Base-by-base conservation (phyloP, 202 grass and related monocot genomes). In the Hordeum pubiflorum region DNA sequence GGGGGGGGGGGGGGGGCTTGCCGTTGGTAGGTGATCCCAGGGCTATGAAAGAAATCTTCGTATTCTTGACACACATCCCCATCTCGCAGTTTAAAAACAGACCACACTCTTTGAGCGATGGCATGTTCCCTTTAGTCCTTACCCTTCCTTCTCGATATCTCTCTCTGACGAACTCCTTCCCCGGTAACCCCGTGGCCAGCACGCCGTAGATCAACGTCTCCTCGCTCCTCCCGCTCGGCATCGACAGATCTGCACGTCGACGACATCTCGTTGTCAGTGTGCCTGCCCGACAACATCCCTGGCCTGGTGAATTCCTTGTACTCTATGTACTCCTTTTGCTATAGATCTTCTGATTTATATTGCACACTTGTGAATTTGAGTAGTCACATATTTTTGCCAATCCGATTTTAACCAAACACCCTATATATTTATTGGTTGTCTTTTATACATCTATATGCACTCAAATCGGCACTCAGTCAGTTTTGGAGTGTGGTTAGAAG, bases 51-150 rank as follows among this genome's bases (percentile, higher is more conserved):
- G 44, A 73, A 73, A 18, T 21, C 10, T 20, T 1, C 11, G 2
- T 10, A 73, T 33, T 55, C 26, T 33, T 48, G 9, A 54, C 11
- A 12, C 4, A 72, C 46, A 29, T 73, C 70, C 46, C 15, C 70
- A 48, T 55, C 46, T 73, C 44, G 44, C 17, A 10, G n/a, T 73
- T 73, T 73, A 73, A 73, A 73, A 73, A 73, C 41, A 27, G 33
- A 73, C 46, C n/a, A 29, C 46, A 27, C 69, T 73, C 38, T 15
- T 3, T 48, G 17, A 73, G 4, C 15, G 17, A 46, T 46, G 43
- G 14, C 43, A 48, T 33, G 9, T 11, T 10, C 27, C 44, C 14
- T 29, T 73, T 46, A 22, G 21, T 22, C 44, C 27, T 26, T 9
- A 17, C 17, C 26, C 10, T 44, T 10, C 8, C 26, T 27, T 33